phyloP scores from a whole-genome alignment of 306 rosid genomes.

The Vachellia pachyceras region DNA sequence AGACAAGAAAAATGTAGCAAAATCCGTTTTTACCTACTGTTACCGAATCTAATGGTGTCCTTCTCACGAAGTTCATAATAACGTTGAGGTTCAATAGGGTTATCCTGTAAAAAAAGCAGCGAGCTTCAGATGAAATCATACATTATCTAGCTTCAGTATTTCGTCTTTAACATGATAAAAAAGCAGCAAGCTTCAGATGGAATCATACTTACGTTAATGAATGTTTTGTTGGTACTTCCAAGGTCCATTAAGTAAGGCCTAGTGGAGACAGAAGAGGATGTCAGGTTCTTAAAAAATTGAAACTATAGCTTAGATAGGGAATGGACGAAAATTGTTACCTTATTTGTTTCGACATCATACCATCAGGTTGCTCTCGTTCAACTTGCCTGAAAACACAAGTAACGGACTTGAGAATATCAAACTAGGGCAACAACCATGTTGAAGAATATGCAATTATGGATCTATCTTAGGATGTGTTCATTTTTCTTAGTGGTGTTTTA shows the following conservation, averaged over 20 bases:
- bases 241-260: constrained; percentile 99
- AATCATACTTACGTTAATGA: constrained; percentile 72
- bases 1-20: constrained; percentile 18
- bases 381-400: constrained; percentile 65
- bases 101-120: constrained; percentile 66
- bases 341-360: constrained; percentile 57
- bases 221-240: constrained; percentile 98
- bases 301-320: constrained; percentile 11
- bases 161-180: constrained; percentile 3
- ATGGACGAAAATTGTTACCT: constrained; percentile 54
- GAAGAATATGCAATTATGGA: neutral
- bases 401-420: constrained; percentile 21
- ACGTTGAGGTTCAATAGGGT: constrained; percentile 89
- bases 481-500: neutral
- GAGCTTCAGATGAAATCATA: constrained; percentile 27
- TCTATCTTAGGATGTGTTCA: neutral
- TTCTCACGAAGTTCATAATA: constrained; percentile 89
- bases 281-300: constrained; percentile 35
- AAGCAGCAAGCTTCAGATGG: constrained; percentile 30
- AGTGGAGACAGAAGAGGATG: constrained; percentile 29
- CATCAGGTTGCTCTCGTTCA: constrained; percentile 85
- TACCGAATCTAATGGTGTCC: constrained; percentile 93
- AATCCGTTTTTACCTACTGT: constrained; percentile 68
- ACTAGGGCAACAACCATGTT: neutral
- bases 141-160: constrained; percentile 25